Evolutionary conservation across 1,284 basidiomycete genomes (phyloP), one percentile per base, ranked within the genome.

Genomic region (Takashimella koratensis): DNA sequence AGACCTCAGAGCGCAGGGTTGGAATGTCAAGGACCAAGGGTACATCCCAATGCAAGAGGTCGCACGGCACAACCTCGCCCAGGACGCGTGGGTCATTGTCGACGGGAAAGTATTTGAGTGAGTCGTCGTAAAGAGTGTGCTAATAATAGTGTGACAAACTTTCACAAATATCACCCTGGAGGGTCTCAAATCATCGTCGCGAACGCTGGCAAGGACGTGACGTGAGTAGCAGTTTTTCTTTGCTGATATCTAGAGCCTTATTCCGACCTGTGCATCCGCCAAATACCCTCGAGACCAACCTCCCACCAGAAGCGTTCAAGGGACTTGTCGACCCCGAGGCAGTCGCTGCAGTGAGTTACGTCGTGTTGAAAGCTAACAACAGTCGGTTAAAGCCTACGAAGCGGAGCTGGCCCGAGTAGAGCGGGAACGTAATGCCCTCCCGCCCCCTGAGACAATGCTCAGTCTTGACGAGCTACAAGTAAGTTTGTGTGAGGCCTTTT

Each of bases 51-150:
- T 70, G 62, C 68, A 78, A 10, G 81, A 84, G 60, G 79, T 84
- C 3, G 75, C 77, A 62, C 77, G 79, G 64, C 82, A 85, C 68
- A 79, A 76, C 56, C 74, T 67, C 22, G 58, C 60, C 23, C 78
- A 80, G 22, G 77, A 77, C 46, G 90, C 89, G 73, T 94, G 90
- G 92, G 86, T 95, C 57, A 85, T 94, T 63, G 87, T 93, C 58
- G 79, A 82, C 25, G 66, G 66, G 1, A 62, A 66, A 24, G 64
- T 68, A 5, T 68, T 60, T 50, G 66, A 68, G 64, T 66, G 54
- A 58, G 64, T 58, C 8, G 16, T 21, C 71, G 73, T 2, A 71
- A 71, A 19, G 70, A 76, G 11, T n/a, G n/a, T n/a, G n/a, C n/a
- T n/a, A n/a, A n/a, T n/a, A n/a, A 75, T 58, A 73, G 75, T 57